phyloP scores from a whole-genome alignment of 2,329 filamentous ascomycete species.

The Fusarium luffae region DNA sequence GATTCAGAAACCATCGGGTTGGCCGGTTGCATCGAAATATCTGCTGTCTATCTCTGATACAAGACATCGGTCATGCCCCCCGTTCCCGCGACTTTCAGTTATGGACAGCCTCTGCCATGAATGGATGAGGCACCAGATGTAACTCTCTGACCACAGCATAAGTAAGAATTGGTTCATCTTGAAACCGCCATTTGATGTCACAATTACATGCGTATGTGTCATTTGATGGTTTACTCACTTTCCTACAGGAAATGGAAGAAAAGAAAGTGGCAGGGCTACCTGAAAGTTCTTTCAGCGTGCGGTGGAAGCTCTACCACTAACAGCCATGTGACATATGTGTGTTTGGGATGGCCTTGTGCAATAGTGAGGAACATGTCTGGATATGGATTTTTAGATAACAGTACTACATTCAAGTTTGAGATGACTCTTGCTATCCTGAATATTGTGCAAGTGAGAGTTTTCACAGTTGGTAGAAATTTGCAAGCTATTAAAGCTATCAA shows the following conservation, averaged over 20 bases:
- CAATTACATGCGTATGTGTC: not conserved
- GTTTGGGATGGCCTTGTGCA: too few species aligned
- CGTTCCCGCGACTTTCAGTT: not conserved
- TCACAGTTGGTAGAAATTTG: too few species aligned
- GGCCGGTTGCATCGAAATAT: slow-evolving; percentile 15
- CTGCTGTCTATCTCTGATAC: slow-evolving; percentile 10
- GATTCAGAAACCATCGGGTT: not conserved
- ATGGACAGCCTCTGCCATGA: not conserved
- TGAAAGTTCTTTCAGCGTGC: not conserved
- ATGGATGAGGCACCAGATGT: not conserved
- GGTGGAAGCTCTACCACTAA: not conserved
- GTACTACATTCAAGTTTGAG: too few species aligned
- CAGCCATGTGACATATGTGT: too few species aligned
- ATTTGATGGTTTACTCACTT: not conserved
- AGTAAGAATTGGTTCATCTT: not conserved
- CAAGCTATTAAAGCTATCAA: too few species aligned
- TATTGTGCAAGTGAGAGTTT: too few species aligned
- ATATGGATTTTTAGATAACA: too few species aligned
- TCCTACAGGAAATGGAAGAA: not conserved
- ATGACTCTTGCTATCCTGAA: too few species aligned
- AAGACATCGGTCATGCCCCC: slow-evolving; percentile 17
- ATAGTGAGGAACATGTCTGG: too few species aligned
- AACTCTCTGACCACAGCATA: not conserved
- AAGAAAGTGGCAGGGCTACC: not conserved
- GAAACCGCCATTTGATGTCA: not conserved